Percentiles rank a stretch among this genome's conserved stretches.
These are phyloP conservation scores for Claviceps quebecensis DNA, from an alignment of 2,329 filamentous ascomycete genomes.

Conservation along the genomic window DNA sequence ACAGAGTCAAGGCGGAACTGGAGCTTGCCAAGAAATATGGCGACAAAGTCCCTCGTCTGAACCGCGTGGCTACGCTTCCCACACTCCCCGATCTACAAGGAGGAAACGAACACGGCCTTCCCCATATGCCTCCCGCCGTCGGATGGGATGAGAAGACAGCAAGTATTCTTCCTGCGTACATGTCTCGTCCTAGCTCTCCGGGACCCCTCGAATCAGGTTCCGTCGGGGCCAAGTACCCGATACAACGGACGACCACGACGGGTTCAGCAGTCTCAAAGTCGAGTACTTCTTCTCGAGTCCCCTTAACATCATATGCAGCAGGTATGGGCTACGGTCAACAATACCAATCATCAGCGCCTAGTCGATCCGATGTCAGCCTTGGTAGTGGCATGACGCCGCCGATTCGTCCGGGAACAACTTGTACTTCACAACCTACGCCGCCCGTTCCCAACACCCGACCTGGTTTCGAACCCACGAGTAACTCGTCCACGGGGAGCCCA, in stretches of 20 bases:
- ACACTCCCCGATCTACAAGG: constrained; percentile 30
- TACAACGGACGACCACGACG: constrained; percentile 37
- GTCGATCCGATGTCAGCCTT: constrained; percentile 17
- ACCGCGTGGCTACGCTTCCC: constrained; percentile 55
- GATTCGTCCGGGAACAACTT: constrained; percentile 23
- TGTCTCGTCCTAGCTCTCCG: constrained; percentile 43
- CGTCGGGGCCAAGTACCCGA: constrained; percentile 36
- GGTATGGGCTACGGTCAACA: constrained; percentile 40
- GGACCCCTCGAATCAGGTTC: constrained; percentile 37
- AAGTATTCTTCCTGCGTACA: constrained; percentile 47
- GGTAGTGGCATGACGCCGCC: constrained; percentile 12
- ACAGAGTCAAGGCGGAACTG: constrained; percentile 35
- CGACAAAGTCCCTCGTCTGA: constrained; percentile 29
- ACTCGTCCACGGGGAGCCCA: constrained; percentile 7
- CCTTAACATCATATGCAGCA: constrained; percentile 44
- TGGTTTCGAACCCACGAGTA: constrained; percentile 8
- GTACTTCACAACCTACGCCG: constrained; percentile 22
- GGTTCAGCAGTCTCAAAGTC: constrained; percentile 39
- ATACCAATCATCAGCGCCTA: constrained; percentile 22
- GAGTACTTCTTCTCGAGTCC: constrained; percentile 51
- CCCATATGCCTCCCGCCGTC: constrained; percentile 41
- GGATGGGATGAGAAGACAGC: constrained; percentile 46
- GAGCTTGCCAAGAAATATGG: constrained; percentile 39
- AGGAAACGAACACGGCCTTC: constrained; percentile 31
- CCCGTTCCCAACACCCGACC: constrained; percentile 8